Evolutionary conservation across 2,329 filamentous ascomycete species (phyloP), one percentile per base, ranked within the genome.

Genomic region (Alternaria sp.): DNA sequence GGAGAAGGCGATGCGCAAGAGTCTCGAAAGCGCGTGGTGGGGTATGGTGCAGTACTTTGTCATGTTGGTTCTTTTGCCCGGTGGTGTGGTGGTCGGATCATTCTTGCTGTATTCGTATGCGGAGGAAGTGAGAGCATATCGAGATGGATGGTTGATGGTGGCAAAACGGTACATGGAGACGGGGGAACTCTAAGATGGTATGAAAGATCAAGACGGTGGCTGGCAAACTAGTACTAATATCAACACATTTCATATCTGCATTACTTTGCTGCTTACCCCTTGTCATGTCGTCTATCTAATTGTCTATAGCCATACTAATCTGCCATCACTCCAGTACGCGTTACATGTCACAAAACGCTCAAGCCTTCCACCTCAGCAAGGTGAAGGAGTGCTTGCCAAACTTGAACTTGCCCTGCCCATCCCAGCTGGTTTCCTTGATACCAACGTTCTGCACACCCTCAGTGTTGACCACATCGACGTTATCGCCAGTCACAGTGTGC

Each of bases 301-400:
- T 21, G n/a, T 36, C 29, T 29, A 40, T 11, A 21, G 1, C 41
- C 17, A 26, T n/a, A 11, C 24, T 2, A 26, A n/a, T n/a, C 9
- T 17, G 17, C 21, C 37, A 37, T 29, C 33, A n/a, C 2, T 21
- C 23, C 29, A 34, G 11, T 13, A 9, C 34, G 11, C 11, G 3
- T 8, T 4, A 2, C 13, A 39, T 31, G n/a, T 8, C 24, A 39
- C 5, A 40, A 3, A 26, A 24, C 3, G 3, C n/a, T 46, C 28
- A 58, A 51, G 58, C 58, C 61, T 83, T 83, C 83, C 83, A 86
- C 63, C 83, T 80, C 67, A 93, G 73, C 77, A 93, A 78, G 3
- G 88, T 91, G 45, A 93, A 82, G 3, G 88, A 90, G 72, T 89
- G 86, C 79, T 87, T 91, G 1, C 83, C 81, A 76, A 93, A 93